Base-by-base conservation (phyloP, 306 rosid species). In the Cucurbita pepo region DNA sequence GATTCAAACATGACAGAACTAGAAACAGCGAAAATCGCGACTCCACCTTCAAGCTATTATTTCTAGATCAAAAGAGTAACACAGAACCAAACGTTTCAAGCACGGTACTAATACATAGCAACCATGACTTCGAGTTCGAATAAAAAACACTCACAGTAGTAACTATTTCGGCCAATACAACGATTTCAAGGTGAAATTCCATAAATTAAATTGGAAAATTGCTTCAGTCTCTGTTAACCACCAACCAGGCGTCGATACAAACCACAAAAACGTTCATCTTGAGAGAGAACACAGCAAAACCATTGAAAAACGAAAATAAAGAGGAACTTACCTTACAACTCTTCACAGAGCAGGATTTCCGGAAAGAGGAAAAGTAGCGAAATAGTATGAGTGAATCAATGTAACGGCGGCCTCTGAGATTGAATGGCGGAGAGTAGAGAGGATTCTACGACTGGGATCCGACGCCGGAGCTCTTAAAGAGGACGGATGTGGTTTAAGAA, bases 401-500 rank as follows among this genome's bases (percentile, higher is more conserved):
- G 53, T 0, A 72, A 72, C 19, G 18, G 56, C 3, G 8, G 73
- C 8, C 43, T 37, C 62, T 21, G 71, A 48, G 75, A 76, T 58
- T 76, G 18, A 16, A 6, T 12, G 76, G 78, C 51, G 30, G 34
- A 63, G 15, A n/a, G 5, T 56, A 65, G 71, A 21, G 71, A 43
- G 37, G 40, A 50, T 48, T n/a, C 59, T 14, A 51, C 74, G 74
- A n/a, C 15, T 37, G 22, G 21, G 69, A 41, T 63, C 14, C 69
- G 50, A 50, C 59, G 59, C 59, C 74, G 59, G 44, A 48, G 59
- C 34, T 69, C 74, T 69, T 69, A 77, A 65, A 80, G 57, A 80
- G 75, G 76, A 73, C 69, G 85, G 91, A 83, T 94, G 85, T 89
- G 97, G 96, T 76, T 82, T 41, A 4, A 6, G 79, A 73, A 74